Evolutionary conservation across 805 yeast species (phyloP), one percentile per base, ranked within the genome.

Genomic region (Starmerella floricola): DNA sequence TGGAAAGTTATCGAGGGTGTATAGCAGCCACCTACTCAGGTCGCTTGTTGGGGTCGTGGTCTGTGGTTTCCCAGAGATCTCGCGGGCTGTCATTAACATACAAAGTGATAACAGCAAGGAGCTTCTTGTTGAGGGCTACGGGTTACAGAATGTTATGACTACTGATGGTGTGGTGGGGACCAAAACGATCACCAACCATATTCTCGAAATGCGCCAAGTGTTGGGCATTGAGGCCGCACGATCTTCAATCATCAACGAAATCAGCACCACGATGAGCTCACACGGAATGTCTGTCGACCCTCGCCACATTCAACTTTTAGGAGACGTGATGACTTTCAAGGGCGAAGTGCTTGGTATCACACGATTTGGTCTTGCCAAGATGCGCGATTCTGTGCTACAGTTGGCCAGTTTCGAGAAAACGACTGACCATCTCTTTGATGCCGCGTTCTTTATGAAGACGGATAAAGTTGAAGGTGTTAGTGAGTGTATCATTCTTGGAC

Each of bases 261-360:
- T 91, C 62, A 94, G 83, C 59, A 86, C 86, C 59, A 91, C 98
- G 42, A 91, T 91, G 99, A 78, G 94, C 59, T 85, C 86, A 64
- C 98, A 91, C 69, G 99, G 99, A 64, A 91, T 91, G 98, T 84
- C 94, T 61, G 96, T 91, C 38, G 99, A 91, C 70, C 98, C 97
- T 47, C 94, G 99, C 70, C 99, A 91, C 62, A 87, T 93, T 61
- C 97, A 91, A 66, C 68, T 91, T 36, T 67, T 91, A 50, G 98
- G 98, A 51, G 99, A 91, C 63, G 97, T 91, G 38, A 91, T 91
- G 99, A 85, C 97, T 0, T 91, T 84, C 62, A 91, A 91, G 65
- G 99, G 99, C 46, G 98, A 91, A 61, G 94, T 91, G 11, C 71
- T 93, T 53, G 98, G 99, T 63, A 91, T 91, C 59, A 91, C 99